A percentile compares a stretch with the other conserved stretches of the same genome.
Evolutionary conservation across 805 yeast genomes (phyloP).

Genomic region (Yarrowia divulgata): DNA sequence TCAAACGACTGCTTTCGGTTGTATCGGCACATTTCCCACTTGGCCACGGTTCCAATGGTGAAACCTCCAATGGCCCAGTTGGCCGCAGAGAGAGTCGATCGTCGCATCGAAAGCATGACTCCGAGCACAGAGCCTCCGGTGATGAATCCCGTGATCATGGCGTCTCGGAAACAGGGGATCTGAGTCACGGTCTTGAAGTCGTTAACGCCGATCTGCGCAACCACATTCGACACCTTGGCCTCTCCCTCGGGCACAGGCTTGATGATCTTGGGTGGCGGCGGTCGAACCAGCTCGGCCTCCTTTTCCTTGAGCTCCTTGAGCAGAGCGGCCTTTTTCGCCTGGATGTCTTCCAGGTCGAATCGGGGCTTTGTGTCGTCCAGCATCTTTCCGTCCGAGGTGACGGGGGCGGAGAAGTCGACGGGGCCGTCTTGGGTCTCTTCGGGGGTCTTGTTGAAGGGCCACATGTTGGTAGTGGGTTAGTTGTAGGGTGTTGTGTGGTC

Average conservation of each 20-base stretch:
- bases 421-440: slow-evolving; percentile 9
- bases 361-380: slow-evolving; percentile 26
- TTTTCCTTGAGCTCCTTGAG: slow-evolving; percentile 35
- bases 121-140: slow-evolving; percentile 48
- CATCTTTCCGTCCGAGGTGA: background rate
- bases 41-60: slow-evolving; percentile 76
- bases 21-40: slow-evolving; percentile 93
- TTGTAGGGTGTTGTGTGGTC: background rate
- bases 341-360: slow-evolving; percentile 34
- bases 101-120: slow-evolving; percentile 44
- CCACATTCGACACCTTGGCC: slow-evolving; percentile 27
- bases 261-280: slow-evolving; percentile 27
- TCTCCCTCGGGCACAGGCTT: slow-evolving; percentile 39
- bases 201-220: slow-evolving; percentile 43
- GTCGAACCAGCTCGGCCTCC: slow-evolving; percentile 28
- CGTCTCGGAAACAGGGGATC: slow-evolving; percentile 52
- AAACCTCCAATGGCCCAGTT: slow-evolving; percentile 89
- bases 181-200: slow-evolving; percentile 49
- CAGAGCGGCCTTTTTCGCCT: slow-evolving; percentile 34
- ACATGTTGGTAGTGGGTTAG: slow-evolving; percentile 3
- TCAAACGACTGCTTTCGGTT: slow-evolving; percentile 69
- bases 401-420: slow-evolving; percentile 32
- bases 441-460: slow-evolving; percentile 24
- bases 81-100: slow-evolving; percentile 53
- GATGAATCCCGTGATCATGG: slow-evolving; percentile 51